Percentiles rank a stretch among this genome's conserved stretches.
These are phyloP conservation scores for Cylindricascospora bacillispora DNA, from an alignment of 1,139 yeast genomes.

Conservation along the genomic window DNA sequence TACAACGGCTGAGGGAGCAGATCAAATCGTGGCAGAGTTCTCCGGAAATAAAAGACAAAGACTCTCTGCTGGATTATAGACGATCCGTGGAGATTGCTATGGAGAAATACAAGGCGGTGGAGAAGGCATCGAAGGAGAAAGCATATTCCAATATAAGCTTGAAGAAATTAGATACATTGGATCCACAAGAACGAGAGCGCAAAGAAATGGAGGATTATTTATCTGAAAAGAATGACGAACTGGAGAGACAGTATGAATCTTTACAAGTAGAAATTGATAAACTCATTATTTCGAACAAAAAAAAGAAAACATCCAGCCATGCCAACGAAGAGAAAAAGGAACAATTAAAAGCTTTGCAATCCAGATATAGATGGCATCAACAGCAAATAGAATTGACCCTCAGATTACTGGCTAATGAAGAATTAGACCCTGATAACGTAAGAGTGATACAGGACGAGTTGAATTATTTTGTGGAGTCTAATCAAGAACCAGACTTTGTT, in stretches of 20 bases:
- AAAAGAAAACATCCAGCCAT: conserved; percentile 36
- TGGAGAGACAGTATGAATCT: conserved; percentile 49
- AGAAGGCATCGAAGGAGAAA: conserved; percentile 60
- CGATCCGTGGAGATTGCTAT: conserved; percentile 62
- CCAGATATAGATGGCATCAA: conserved; percentile 45
- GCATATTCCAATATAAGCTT: conserved; percentile 55
- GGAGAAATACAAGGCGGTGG: conserved; percentile 73
- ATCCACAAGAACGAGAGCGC: conserved; percentile 46
- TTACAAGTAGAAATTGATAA: conserved; percentile 51
- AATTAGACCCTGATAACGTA: conserved; percentile 46
- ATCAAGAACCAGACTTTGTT: conserved; percentile 59
- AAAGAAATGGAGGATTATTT: conserved; percentile 50
- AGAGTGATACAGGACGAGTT: conserved; percentile 57
- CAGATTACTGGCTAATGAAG: conserved; percentile 52
- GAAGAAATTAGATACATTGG: conserved; percentile 42
- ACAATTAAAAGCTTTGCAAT: conserved; percentile 31
- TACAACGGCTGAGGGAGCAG: conserved; percentile 65
- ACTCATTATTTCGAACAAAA: conserved; percentile 28
- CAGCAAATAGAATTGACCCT: conserved; percentile 51
- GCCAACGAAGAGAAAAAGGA: conserved; percentile 46
- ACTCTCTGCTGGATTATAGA: conserved; percentile 45
- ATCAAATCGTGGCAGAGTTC: conserved; percentile 69
- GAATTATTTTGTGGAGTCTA: conserved; percentile 57
- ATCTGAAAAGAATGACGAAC: conserved; percentile 46
- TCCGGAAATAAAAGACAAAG: conserved; percentile 59